Base-by-base conservation (phyloP, 129 eudicot species). In the Saposhnikovia divaricata region DNA sequence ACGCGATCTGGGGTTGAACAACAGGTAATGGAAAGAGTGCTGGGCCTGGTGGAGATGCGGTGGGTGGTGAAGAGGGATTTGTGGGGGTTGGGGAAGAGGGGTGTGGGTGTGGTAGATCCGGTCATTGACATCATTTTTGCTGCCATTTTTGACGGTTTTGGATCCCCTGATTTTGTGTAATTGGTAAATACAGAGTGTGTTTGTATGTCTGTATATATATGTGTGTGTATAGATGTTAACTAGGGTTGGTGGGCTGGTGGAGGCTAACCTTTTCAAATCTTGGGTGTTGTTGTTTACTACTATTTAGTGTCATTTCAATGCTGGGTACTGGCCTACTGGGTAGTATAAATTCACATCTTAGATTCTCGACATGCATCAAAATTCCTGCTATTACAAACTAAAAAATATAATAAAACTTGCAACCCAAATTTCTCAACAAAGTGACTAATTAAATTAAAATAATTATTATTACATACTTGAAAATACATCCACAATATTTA, bases 1-100 rank as follows among this genome's bases (percentile, higher is more conserved):
- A 96, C 88, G 39, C 99, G 96, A 57, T 90, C 93, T 75, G 89
- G 76, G 78, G 87, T 28, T 63, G 93, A 80, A 44, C 92, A 68
- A 31, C 73, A 68, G 39, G 73, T 4, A 23, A 68, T 15, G 42
- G 72, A 66, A 15, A 65, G 40, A 1, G 16, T 5, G 72, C 13
- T 28, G 72, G 40, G 31, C 4, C 2, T 25, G 69, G 34, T 61
- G 69, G 69, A 68, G 73, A 27, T 27, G 43, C 73, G 73, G 43
- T 14, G 73, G 69, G 73, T 34, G 39, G 18, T 31, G 43, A 28
- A 27, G 73, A 34, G 39, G 42, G 72, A 12, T 11, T 14, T 31
- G 42, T 4, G 72, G 42, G 73, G 73, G 34, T 27, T 25, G 37
- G 37, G 19, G 39, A 12, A 28, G 11, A 25, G 39, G 39, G 34